Base-by-base conservation (phyloP, 192 early-diverging fungal genomes). In the Chytriomyces sp. region DNA sequence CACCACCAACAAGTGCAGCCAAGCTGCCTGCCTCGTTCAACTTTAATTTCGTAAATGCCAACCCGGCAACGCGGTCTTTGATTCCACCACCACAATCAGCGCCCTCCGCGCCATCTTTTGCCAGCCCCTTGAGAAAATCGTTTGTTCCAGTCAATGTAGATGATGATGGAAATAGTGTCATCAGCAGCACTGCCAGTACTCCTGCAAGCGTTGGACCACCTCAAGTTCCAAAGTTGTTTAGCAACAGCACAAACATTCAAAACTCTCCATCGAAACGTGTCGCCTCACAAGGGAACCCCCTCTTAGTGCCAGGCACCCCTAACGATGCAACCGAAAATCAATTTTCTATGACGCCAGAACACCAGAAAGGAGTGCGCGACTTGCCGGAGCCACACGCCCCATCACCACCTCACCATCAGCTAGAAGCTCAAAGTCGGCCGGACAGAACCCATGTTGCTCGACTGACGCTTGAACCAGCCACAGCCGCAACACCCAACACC, bases 1-100 rank as follows among this genome's bases (percentile, higher is more conserved):
- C 35, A 35, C 35, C 35, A 35, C 0, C 35, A 35, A 35, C 35
- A 35, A 35, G 35, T 35, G 35, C 35, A 35, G 57, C 57, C 57
- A 59, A 20, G 16, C 5, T 59, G 1, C 57, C 57, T 20, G 20
- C 13, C 13, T n/a, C 57, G 16, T 59, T 59, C 57, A 59, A 59
- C 57, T 59, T 59, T 20, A 59, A 59, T 20, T 59, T 59, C 20
- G 57, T 20, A 59, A 59, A 59, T 16, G 57, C 57, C 57, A 59
- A 59, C 57, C 57, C 57, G 20, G 57, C 57, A 20, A 59, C 57
- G 1, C 13, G 20, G 57, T 59, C 57, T 20, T 20, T 59, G 13
- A n/a, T 59, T 20, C 57, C 13, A 59, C 16, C 57, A 3, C 13
- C 57, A n/a, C 57, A 16, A 59, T 59, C 20, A 59, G 13, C 57